Percentiles rank a stretch among this genome's conserved stretches.
These are phyloP conservation scores for Malbranchea zuffiana DNA, from an alignment of 2,329 filamentous ascomycete genomes.

Conservation along the genomic window DNA sequence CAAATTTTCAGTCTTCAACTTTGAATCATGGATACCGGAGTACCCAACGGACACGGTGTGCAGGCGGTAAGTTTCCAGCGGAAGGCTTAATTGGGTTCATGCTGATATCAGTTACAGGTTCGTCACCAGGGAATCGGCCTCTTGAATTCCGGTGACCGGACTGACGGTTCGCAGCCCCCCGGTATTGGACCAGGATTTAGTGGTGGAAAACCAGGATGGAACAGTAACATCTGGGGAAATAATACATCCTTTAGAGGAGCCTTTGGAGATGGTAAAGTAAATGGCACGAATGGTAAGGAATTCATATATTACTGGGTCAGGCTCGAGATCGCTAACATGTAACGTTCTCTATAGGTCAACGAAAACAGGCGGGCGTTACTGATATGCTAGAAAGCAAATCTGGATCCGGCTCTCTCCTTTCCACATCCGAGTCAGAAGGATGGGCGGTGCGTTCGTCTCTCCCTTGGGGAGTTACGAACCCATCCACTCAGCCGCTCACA, in stretches of 20 bases:
- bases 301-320: constrained; percentile 2
- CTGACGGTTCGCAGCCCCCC: constrained; percentile 27
- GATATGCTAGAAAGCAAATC: constrained; percentile 45
- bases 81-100: not conserved
- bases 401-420: constrained; percentile 58
- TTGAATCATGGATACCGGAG: constrained; percentile 27
- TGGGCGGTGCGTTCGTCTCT: constrained; percentile 45
- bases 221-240: constrained; percentile 45
- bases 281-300: not conserved
- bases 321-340: constrained; percentile 19
- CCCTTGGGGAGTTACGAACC: constrained; percentile 49
- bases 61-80: constrained; percentile 27
- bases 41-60: constrained; percentile 27
- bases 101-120: constrained; percentile 1
- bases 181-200: constrained; percentile 36
- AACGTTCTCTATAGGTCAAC: no score
- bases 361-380: no score
- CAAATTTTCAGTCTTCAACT: constrained; percentile 1
- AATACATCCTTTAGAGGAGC: constrained; percentile 3
- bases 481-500: constrained; percentile 33
- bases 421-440: constrained; percentile 56
- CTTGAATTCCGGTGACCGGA: constrained; percentile 15
- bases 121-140: constrained; percentile 11
- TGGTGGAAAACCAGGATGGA: constrained; percentile 34
- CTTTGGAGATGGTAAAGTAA: constrained; percentile 2